These are phyloP conservation scores for Papilionanthe hybrid DNA, from an alignment of 116 monocot species.

Conservation along the genomic window DNA sequence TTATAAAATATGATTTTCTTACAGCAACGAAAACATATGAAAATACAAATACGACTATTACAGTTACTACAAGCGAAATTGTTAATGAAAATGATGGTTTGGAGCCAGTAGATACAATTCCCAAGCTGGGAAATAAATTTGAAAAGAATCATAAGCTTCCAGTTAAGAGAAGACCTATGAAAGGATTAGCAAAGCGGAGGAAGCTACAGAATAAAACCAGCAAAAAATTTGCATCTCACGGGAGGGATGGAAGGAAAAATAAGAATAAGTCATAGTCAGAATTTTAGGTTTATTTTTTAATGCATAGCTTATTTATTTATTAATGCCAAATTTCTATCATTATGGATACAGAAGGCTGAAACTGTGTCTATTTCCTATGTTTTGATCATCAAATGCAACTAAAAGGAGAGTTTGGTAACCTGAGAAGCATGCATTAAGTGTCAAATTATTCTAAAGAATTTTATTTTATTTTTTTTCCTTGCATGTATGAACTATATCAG, in stretches of 20 bases:
- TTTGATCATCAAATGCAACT: too few species aligned
- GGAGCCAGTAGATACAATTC: neutral
- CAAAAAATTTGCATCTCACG: constrained; percentile 13
- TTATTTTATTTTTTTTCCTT: too few species aligned
- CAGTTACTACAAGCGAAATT: constrained; percentile 38
- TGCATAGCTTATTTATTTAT: neutral
- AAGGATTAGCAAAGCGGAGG: constrained; percentile 13
- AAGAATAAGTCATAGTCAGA: constrained; percentile 6
- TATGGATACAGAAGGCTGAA: too few species aligned
- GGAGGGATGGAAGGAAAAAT: constrained; percentile 19
- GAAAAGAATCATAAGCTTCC: constrained; percentile 16
- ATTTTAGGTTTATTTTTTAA: too few species aligned
- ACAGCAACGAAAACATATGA: constrained; percentile 46
- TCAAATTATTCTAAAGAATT: too few species aligned
- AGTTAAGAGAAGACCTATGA: constrained; percentile 30
- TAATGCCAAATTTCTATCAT: too few species aligned
- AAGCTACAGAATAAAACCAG: constrained; percentile 10
- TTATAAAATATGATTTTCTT: constrained; percentile 3
- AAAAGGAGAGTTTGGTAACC: too few species aligned
- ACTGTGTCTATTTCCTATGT: too few species aligned
- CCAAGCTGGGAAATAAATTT: constrained; percentile 5
- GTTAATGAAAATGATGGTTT: constrained; percentile 22
- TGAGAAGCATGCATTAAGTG: too few species aligned
- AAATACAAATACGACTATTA: constrained; percentile 25
- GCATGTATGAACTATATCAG: too few species aligned